Evolutionary conservation across 306 rosid species (phyloP), one percentile per base, ranked within the genome.

Genomic region (Cicer chorassanicum): DNA sequence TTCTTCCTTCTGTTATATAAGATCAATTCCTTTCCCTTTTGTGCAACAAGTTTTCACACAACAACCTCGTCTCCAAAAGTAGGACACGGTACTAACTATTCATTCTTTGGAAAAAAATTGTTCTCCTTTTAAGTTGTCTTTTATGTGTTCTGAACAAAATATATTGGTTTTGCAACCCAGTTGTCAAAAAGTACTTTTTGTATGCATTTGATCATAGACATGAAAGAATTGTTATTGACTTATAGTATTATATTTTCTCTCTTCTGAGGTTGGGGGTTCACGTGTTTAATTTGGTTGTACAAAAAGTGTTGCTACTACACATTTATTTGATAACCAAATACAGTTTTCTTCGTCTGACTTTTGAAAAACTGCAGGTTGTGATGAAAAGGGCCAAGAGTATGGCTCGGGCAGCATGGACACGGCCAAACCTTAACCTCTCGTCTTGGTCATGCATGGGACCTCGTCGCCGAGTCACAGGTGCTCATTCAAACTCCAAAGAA

Each of bases 331-430:
- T 49, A 38, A 65, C 41, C 42, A 65, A 38, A 16, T 75, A 29
- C 44, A 42, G 7, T 59, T 48, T 43, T 64, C 29, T 73, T 73
- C 16, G 8, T 53, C 61, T 81, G 70, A 67, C 61, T 41, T 70
- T 83, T 68, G 41, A 29, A 63, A 66, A 39, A 83, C 70, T 50
- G 64, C 76, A 94, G 99, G 97, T 91, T 50, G 97, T 88, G 74
- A 88, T 94, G 96, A 92, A 76, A 87, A 94, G 92, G 84, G 97
- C 97, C 11, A 92, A 88, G 83, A 90, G 92, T 85, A 86, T 94
- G 95, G 98, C 98, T 78, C 93, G 79, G 82, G 98, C 98, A 77
- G 98, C 99, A 74, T 94, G 99, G 97, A 73, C 87, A 21, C 96
- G 91, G 59, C 97, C 96, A 71, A 73, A 75, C 44, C 91, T 94